phyloP scores from a whole-genome alignment of 805 yeast genomes.

The Lachancea meyersii region DNA sequence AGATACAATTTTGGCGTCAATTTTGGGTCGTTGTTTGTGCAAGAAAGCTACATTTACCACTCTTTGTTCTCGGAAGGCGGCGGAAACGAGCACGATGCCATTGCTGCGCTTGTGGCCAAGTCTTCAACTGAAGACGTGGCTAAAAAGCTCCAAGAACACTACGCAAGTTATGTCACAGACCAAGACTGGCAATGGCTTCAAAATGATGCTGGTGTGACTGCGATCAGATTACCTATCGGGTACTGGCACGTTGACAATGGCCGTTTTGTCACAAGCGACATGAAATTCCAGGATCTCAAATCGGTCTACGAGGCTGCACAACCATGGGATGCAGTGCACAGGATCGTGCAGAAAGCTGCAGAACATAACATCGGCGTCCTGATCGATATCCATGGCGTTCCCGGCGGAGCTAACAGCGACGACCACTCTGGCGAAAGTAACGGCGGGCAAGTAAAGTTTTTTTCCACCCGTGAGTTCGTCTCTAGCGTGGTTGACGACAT shows the following conservation, averaged over 20 bases:
- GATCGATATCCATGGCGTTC: slow-evolving; percentile 83
- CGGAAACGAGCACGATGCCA: slow-evolving; percentile 69
- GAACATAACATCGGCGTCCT: slow-evolving; percentile 61
- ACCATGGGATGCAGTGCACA: slow-evolving; percentile 56
- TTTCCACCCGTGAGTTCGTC: slow-evolving; percentile 37
- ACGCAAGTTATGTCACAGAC: slow-evolving; percentile 54
- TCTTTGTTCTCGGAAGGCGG: slow-evolving; percentile 53
- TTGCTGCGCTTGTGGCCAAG: slow-evolving; percentile 41
- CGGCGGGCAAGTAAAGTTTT: slow-evolving; percentile 27
- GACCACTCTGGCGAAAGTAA: slow-evolving; percentile 72
- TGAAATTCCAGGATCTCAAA: slow-evolving; percentile 53
- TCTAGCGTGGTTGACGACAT: slow-evolving; percentile 42
- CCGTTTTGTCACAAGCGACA: slow-evolving; percentile 41
- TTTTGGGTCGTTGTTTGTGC: slow-evolving; percentile 72
- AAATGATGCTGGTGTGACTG: slow-evolving; percentile 57
- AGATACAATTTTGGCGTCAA: slow-evolving; percentile 77
- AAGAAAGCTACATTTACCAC: slow-evolving; percentile 74
- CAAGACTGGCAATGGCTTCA: slow-evolving; percentile 77
- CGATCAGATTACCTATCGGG: slow-evolving; percentile 83
- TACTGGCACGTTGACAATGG: slow-evolving; percentile 83
- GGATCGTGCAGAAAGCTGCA: slow-evolving; percentile 54
- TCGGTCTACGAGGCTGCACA: slow-evolving; percentile 57
- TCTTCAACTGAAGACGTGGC: slow-evolving; percentile 52
- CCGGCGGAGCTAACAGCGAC: slow-evolving; percentile 85
- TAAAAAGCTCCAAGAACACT: slow-evolving; percentile 53